Percentiles rank a stretch among this genome's conserved stretches.
These are phyloP conservation scores for Phytopythium oedochilum DNA, from an alignment of 352 stramenopile genomes.

Conservation along the genomic window DNA sequence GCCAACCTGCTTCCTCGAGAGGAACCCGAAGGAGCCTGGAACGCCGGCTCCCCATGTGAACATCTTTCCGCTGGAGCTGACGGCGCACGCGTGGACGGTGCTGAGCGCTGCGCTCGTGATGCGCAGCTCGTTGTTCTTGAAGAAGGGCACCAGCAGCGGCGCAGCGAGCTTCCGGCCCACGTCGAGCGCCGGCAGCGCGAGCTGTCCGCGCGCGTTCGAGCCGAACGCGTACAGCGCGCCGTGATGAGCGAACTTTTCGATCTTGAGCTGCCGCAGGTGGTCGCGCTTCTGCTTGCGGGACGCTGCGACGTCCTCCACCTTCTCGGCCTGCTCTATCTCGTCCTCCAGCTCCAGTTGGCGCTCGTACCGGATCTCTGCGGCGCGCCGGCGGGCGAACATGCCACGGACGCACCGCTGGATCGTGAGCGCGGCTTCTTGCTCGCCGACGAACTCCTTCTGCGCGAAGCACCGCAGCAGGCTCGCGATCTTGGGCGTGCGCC, in stretches of 20 bases:
- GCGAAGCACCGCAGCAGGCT: slow-evolving; percentile 72
- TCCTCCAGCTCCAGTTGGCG: slow-evolving; percentile 51
- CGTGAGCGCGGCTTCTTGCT: slow-evolving; percentile 44
- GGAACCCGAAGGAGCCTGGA: slow-evolving; percentile 58
- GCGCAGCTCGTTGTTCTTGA: slow-evolving; percentile 69
- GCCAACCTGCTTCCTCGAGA: slow-evolving; percentile 11
- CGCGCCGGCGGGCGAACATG: slow-evolving; percentile 43
- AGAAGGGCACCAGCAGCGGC: slow-evolving; percentile 46
- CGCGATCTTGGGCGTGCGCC: slow-evolving; percentile 68
- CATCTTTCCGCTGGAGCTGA: slow-evolving; percentile 58
- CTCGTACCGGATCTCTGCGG: slow-evolving; percentile 43
- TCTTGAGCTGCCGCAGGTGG: slow-evolving; percentile 57
- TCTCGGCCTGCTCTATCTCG: slow-evolving; percentile 45
- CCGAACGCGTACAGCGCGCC: slow-evolving; percentile 73
- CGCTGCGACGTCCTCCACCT: slow-evolving; percentile 62
- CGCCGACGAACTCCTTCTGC: slow-evolving; percentile 47
- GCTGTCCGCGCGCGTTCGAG: slow-evolving; percentile 43
- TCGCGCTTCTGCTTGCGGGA: slow-evolving; percentile 61
- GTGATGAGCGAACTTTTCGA: slow-evolving; percentile 66
- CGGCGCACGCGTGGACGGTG: slow-evolving; percentile 48
- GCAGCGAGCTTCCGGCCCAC: slow-evolving; percentile 25
- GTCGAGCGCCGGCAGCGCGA: slow-evolving; percentile 47
- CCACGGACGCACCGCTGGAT: slow-evolving; percentile 54
- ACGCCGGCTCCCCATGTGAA: slow-evolving; percentile 71
- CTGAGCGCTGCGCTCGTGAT: slow-evolving; percentile 42